Percentiles rank a stretch among this genome's conserved stretches.
phyloP scores from a whole-genome alignment of 2,329 filamentous ascomycete species.

The Hawksworthiomyces lignivorus region DNA sequence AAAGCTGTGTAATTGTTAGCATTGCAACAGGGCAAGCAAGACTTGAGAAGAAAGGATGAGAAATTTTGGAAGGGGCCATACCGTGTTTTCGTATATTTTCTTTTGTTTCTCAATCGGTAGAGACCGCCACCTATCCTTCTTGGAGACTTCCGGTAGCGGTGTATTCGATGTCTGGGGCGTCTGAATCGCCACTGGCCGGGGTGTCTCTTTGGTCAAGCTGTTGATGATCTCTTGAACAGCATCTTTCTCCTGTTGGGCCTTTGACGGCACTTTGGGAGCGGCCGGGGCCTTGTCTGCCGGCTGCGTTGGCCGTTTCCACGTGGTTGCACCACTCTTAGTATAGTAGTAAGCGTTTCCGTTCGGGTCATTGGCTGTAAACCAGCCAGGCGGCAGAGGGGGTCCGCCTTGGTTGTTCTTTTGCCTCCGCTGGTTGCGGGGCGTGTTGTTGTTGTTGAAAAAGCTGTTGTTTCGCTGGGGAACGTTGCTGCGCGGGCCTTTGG shows the following conservation, averaged over 20 bases:
- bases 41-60: neutral
- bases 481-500: slow-evolving; percentile 54
- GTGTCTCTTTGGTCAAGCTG: slow-evolving; percentile 65
- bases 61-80: too few species aligned
- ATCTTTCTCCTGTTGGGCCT: slow-evolving; percentile 56
- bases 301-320: slow-evolving; percentile 70
- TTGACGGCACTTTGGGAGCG: slow-evolving; percentile 58
- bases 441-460: slow-evolving; percentile 38
- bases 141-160: slow-evolving; percentile 49
- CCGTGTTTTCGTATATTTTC: slow-evolving; percentile 90
- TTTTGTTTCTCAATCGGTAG: slow-evolving; percentile 77
- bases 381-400: slow-evolving; percentile 71
- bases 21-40: too few species aligned
- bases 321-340: slow-evolving; percentile 65
- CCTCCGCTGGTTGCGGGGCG: slow-evolving; percentile 42
- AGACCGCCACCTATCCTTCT: slow-evolving; percentile 64
- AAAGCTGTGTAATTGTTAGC: slow-evolving; percentile 47
- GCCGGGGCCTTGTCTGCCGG: slow-evolving; percentile 57
- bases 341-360: slow-evolving; percentile 81
- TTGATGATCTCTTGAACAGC: slow-evolving; percentile 79
- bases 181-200: slow-evolving; percentile 45
- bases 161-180: slow-evolving; percentile 56
- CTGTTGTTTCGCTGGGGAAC: slow-evolving; percentile 44
- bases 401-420: slow-evolving; percentile 22
- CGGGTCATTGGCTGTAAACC: slow-evolving; percentile 68